A percentile compares a stretch with the other conserved stretches of the same genome.
Evolutionary conservation across 164 flowering plant species (phyloP).

Genomic region (Taxillus chinensis): DNA sequence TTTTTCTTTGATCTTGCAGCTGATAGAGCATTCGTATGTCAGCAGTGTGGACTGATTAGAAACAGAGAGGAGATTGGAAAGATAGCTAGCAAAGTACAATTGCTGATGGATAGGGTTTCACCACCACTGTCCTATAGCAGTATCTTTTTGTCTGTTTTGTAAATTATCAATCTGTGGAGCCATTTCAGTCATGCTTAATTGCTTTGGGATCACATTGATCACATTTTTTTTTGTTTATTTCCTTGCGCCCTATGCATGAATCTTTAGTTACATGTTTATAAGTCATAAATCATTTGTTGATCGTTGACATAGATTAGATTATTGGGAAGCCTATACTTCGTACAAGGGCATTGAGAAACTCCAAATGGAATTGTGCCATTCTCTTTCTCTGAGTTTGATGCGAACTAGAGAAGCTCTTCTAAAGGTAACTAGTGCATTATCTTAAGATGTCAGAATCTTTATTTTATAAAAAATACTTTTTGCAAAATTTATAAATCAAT

Average conservation of each 20-base stretch:
- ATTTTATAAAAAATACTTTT: background rate
- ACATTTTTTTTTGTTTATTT: background rate
- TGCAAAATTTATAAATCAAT: background rate
- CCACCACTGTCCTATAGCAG: constrained; percentile 31
- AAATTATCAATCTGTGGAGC: background rate
- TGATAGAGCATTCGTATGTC: constrained; percentile 60
- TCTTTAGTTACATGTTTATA: too few relatives aligned
- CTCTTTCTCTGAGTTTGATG: constrained; percentile 58
- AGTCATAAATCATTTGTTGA: background rate
- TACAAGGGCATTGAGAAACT: constrained; percentile 67
- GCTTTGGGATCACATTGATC: background rate
- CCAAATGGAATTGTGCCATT: constrained; percentile 59
- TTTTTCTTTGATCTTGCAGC: constrained; percentile 35
- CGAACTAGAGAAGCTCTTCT: constrained; percentile 73
- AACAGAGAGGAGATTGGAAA: constrained; percentile 48
- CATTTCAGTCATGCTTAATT: background rate
- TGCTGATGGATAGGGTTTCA: constrained; percentile 42
- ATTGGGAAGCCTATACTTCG: constrained; percentile 30
- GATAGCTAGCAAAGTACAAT: constrained; percentile 39
- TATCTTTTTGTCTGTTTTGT: constrained; percentile 40
- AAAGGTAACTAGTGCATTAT: constrained; percentile 35
- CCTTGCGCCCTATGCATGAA: too few relatives aligned
- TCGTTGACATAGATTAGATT: constrained; percentile 49
- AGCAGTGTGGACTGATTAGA: constrained; percentile 69
- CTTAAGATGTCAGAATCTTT: background rate